These are phyloP conservation scores for Edhazardia aedis DNA, from an alignment of 371 early-diverging fungal species.

Conservation along the genomic window DNA sequence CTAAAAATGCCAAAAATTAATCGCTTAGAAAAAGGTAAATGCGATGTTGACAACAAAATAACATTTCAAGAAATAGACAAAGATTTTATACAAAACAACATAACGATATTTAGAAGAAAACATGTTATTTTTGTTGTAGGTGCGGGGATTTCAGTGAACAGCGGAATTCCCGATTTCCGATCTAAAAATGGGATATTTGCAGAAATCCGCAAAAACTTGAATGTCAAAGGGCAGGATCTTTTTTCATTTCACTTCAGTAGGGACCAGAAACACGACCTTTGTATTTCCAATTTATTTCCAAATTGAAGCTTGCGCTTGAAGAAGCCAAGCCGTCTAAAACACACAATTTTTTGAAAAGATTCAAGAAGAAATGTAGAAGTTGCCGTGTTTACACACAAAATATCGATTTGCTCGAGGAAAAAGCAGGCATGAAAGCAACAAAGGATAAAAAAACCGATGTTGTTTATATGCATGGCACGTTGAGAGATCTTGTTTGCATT, in stretches of 20 bases:
- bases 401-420: conserved; percentile 44
- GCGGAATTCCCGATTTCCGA: conserved; percentile 47
- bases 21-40: too few relatives aligned
- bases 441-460: conserved; percentile 12
- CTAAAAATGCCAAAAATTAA: too few relatives aligned
- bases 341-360: conserved; percentile 30
- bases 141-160: conserved; percentile 42
- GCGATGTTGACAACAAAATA: too few relatives aligned
- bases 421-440: conserved; percentile 26
- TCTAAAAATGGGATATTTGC: conserved; percentile 41
- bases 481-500: neutral
- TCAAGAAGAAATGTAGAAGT: conserved; percentile 6
- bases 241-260: conserved; percentile 30
- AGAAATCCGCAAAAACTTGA: conserved; percentile 26
- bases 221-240: conserved; percentile 34
- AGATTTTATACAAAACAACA: too few relatives aligned
- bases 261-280: conserved; percentile 18
- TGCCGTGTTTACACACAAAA: conserved; percentile 46
- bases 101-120: neutral
- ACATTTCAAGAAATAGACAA: too few relatives aligned
- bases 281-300: conserved; percentile 34
- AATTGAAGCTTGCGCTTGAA: conserved; percentile 27
- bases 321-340: conserved; percentile 23
- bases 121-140: conserved; percentile 33
- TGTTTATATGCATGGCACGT: conserved; percentile 43